Evolutionary conservation across 1,284 basidiomycete genomes (phyloP), one percentile per base, ranked within the genome.

Genomic region (Apiotrichum gracile): DNA sequence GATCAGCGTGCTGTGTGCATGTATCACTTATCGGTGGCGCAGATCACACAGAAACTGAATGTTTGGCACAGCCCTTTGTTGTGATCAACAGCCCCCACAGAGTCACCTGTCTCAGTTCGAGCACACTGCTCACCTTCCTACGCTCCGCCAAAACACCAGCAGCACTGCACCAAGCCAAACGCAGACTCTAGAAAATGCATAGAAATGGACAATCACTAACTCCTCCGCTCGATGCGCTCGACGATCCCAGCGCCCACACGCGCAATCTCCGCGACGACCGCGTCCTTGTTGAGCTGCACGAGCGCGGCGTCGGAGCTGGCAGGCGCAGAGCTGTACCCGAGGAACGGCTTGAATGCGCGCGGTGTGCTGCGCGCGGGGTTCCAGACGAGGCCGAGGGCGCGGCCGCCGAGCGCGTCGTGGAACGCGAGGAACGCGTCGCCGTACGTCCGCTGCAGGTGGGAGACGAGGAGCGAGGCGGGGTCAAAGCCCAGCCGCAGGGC

Each of bases 341-440:
- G 82, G 49, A 91, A 78, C 5, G 93, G 89, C 65, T 88, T 85
- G 79, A 96, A 91, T 3, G 83, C 79, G 43, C 78, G 69, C 22
- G 76, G 66, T 45, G 70, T 65, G 33, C 21, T 38, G 25, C 81
- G 79, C 10, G 68, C 49, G 0, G 88, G 87, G 65, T 96, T 90
- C 88, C 91, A 97, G 1, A 97, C 82, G 0, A 82, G 85, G 8
- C 89, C 93, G 49, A 94, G 85, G 9, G 79, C 77, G 47, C 81
- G 77, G 0, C 94, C 92, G 16, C 96, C 96, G 34, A 85, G 80
- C 0, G 80, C 76, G 65, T 98, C 94, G 66, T 85, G 83, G 79
- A 97, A 98, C 47, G 96, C 80, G 49, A 88, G 81, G 61, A 89
- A 81, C 0, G 85, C 85, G 62, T 91, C 86, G 8, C 81, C 78